These are phyloP conservation scores for Alnus rubra DNA, from an alignment of 306 rosid species.

Conservation along the genomic window DNA sequence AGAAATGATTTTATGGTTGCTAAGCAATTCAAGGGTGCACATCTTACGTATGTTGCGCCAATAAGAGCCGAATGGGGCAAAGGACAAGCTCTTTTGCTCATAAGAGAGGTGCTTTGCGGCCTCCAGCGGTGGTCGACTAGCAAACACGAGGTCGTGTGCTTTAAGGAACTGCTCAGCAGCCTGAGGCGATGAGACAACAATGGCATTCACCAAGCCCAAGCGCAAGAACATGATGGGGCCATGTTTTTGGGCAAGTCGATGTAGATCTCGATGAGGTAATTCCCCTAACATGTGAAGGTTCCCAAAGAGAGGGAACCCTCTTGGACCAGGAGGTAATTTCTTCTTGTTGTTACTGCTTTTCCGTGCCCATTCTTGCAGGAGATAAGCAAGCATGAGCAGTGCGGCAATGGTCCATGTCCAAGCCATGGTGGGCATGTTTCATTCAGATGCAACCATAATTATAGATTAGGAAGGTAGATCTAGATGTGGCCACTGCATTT, in stretches of 20 bases:
- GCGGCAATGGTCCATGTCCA: constrained; percentile 32
- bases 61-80: constrained; percentile 51
- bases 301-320: constrained; percentile 60
- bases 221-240: constrained; percentile 63
- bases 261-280: constrained; percentile 53
- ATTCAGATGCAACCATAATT: background rate
- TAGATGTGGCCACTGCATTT: too few relatives aligned
- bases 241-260: constrained; percentile 45
- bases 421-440: constrained; percentile 10
- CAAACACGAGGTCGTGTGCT: constrained; percentile 59
- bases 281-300: constrained; percentile 52
- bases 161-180: constrained; percentile 67
- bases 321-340: constrained; percentile 73
- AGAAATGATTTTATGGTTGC: constrained; percentile 42
- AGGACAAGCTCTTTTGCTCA: constrained; percentile 42
- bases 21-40: constrained; percentile 62
- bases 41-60: constrained; percentile 73
- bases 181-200: constrained; percentile 68
- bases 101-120: constrained; percentile 42
- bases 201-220: constrained; percentile 49
- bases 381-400: constrained; percentile 31
- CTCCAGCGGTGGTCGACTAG: constrained; percentile 49
- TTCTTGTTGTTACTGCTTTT: constrained; percentile 27
- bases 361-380: constrained; percentile 29
- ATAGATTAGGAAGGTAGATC: too few relatives aligned